These are phyloP conservation scores for Apiotrichum siamense DNA, from an alignment of 1,284 basidiomycete genomes.

Conservation along the genomic window DNA sequence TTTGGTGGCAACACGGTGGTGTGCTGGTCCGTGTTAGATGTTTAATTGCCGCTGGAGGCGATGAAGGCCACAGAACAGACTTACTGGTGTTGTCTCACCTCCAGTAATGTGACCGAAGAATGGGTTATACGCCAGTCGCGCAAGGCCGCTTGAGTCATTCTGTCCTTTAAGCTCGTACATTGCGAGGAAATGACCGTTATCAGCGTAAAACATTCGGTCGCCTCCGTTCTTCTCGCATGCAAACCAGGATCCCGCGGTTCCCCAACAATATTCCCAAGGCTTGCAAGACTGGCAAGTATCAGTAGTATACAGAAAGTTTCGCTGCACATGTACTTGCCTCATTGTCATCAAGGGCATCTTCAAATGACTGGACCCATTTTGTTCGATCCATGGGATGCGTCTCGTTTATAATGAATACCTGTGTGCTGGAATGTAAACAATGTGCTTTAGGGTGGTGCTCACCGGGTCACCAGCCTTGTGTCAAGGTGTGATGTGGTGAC, in stretches of 20 bases:
- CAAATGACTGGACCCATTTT: not conserved
- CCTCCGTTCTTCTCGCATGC: not conserved
- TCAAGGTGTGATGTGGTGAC: not conserved
- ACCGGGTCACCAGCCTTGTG: too few species aligned
- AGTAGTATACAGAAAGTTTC: too few species aligned
- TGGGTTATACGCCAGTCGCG: not conserved
- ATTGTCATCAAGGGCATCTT: too few species aligned
- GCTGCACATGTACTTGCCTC: too few species aligned
- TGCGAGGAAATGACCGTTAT: not conserved
- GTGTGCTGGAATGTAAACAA: not conserved
- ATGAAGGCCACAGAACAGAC: too few species aligned
- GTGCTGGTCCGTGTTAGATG: not conserved
- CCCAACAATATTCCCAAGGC: not conserved
- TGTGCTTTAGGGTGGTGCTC: too few species aligned
- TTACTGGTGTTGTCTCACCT: not conserved
- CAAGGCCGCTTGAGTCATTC: not conserved
- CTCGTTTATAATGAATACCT: not conserved
- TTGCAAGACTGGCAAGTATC: not conserved
- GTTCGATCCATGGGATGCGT: not conserved
- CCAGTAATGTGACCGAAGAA: not conserved
- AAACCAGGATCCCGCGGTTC: not conserved
- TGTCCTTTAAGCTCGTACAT: not conserved
- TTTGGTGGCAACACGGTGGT: too few species aligned
- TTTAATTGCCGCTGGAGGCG: too few species aligned
- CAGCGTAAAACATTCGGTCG: not conserved